A percentile compares a stretch with the other conserved stretches of the same genome.
Conservation (phyloP, 768 basidiomycete genomes). For the Chlorophyllum brunneum region DNA sequence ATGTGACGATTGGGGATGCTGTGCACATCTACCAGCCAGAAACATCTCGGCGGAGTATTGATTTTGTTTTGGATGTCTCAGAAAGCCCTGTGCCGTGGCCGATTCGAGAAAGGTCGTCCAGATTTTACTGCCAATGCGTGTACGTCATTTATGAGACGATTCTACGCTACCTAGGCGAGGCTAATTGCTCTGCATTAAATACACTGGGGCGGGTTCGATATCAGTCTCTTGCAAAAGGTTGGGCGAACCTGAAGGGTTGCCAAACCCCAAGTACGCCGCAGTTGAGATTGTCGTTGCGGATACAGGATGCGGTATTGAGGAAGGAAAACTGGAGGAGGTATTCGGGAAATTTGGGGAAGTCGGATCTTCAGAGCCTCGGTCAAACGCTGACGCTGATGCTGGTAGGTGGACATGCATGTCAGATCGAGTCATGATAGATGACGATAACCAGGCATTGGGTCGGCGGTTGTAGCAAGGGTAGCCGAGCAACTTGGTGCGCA, state of each 20-base stretch:
- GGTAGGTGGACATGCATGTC: constrained; percentile 29
- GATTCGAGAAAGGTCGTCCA: constrained; percentile 73
- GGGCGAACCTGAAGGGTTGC: constrained; percentile 48
- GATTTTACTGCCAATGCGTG: constrained; percentile 71
- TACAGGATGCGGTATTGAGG: constrained; percentile 68
- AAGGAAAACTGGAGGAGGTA: constrained; percentile 65
- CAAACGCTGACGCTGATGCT: constrained; percentile 37
- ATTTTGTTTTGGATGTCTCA: constrained; percentile 53
- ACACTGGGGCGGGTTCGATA: constrained; percentile 59
- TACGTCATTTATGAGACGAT: constrained; percentile 25
- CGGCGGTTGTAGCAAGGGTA: constrained; percentile 79
- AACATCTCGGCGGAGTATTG: constrained; percentile 54
- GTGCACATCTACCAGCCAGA: constrained; percentile 61
- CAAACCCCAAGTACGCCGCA: constrained; percentile 40
- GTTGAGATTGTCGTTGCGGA: constrained; percentile 72
- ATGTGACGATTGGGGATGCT: constrained; percentile 56
- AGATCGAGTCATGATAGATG: not conserved
- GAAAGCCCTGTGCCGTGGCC: constrained; percentile 63
- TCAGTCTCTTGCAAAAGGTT: constrained; percentile 52
- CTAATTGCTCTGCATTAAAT: constrained; percentile 48
- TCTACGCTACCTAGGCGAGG: not conserved
- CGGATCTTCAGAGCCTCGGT: constrained; percentile 44
- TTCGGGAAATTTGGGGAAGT: constrained; percentile 81
- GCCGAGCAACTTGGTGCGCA: constrained; percentile 78
- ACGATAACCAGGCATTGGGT: constrained; percentile 50